Evolutionary conservation across 2,329 filamentous ascomycete genomes (phyloP).

Genomic region (Nemania sp.): DNA sequence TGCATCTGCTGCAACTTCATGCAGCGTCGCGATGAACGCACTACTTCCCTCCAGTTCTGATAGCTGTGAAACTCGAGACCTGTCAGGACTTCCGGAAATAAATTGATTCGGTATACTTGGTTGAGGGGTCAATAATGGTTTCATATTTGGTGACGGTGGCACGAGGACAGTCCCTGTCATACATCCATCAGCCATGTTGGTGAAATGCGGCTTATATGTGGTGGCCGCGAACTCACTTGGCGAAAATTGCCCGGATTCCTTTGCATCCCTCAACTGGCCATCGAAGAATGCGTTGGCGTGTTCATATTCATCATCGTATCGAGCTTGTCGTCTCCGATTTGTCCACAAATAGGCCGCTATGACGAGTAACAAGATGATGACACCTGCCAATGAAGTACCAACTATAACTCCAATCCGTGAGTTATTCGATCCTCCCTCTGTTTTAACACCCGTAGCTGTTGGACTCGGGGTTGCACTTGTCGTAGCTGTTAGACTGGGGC

Average conservation of each 20-base stretch:
- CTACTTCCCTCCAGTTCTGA: slow-evolving; percentile 20
- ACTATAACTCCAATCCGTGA: slow-evolving; percentile 23
- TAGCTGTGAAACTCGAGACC: slow-evolving; percentile 4
- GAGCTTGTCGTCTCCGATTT: slow-evolving; percentile 14
- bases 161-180: too few relatives aligned
- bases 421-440: neutral
- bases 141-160: neutral
- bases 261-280: neutral
- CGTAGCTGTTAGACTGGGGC: neutral
- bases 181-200: too few relatives aligned
- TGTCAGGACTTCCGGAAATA: neutral
- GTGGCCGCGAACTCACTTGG: too few relatives aligned
- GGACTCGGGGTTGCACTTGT: neutral
- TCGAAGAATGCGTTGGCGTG: neutral
- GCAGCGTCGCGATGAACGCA: neutral
- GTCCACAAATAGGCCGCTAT: slow-evolving; percentile 22
- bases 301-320: neutral
- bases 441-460: neutral
- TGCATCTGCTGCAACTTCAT: neutral
- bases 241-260: neutral
- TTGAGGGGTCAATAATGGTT: neutral
- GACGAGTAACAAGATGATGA: slow-evolving; percentile 24
- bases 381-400: slow-evolving; percentile 23
- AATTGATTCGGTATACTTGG: neutral
- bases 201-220: too few relatives aligned